Conservation (phyloP, 169 alveolate species). For the Plasmodium falciparum region DNA sequence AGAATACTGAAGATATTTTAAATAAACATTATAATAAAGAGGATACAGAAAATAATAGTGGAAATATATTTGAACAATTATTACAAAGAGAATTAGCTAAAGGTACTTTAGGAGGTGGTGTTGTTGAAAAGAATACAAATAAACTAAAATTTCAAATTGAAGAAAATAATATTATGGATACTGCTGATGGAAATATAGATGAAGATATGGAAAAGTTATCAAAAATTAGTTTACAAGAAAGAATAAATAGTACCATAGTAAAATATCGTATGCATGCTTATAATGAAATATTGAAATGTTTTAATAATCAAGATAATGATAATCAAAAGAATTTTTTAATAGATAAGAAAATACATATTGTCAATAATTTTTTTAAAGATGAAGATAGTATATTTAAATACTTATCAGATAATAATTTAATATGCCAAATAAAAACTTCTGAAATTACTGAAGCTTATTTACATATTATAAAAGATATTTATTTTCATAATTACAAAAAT, state of each 20-base stretch:
- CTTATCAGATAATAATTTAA: conserved; percentile 46
- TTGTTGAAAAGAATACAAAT: conserved; percentile 40
- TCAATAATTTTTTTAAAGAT: conserved; percentile 27
- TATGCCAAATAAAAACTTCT: conserved; percentile 69
- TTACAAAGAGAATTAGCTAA: conserved; percentile 74
- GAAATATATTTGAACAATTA: conserved; percentile 63
- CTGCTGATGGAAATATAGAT: background rate
- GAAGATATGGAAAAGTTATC: conserved; percentile 28
- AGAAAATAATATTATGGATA: background rate
- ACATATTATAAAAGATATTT: conserved; percentile 24
- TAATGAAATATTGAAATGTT: conserved; percentile 34
- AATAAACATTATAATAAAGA: conserved; percentile 35
- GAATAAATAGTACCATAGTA: conserved; percentile 42
- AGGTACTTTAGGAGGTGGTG: conserved; percentile 76
- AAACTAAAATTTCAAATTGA: conserved; percentile 24
- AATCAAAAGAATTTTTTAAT: background rate
- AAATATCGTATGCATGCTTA: conserved; percentile 57
- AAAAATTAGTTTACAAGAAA: conserved; percentile 6
- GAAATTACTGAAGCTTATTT: conserved; percentile 64
- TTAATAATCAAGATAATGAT: background rate
- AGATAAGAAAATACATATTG: conserved; percentile 26
- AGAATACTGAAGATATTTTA: conserved; percentile 14
- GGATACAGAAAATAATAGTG: conserved; percentile 43
- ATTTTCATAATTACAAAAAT: conserved; percentile 15
- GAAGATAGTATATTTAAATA: conserved; percentile 39